Base-by-base conservation (phyloP, 805 yeast species). In the Lipomyces mesembrius region DNA sequence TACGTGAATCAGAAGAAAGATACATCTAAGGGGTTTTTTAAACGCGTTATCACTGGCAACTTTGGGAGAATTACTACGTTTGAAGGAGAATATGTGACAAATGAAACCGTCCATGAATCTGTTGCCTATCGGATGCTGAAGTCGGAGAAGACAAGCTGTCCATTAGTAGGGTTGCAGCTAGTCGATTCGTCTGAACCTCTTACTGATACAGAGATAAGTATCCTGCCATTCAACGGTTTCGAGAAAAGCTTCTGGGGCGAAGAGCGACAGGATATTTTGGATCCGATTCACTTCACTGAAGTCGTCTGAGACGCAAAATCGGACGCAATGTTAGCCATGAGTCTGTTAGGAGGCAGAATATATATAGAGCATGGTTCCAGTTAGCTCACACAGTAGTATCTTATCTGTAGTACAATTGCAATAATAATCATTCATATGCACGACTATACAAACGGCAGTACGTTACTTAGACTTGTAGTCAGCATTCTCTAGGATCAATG, bases 51-150 rank as follows among this genome's bases (percentile, higher is more conserved):
- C 20, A 22, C 53, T 17, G 49, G 29, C 59, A 22, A 17, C n/a
- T 14, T 32, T 4, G 2, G 5, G 37, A 12, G n/a, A 27, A 27
- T 51, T 3, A 34, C 62, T 29, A 9, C 32, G 22, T 27, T 34
- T 20, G 60, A 54, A 17, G 54, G 39, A 12, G 56, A 34, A 1
- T 60, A 8, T 35, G 17, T 57, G n/a, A 60, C 63, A 20, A 55
- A 55, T 17, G 68, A 65, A 35, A 29, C 46, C 17, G 39, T 65
- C n/a, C 68, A 65, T 39, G 39, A 51, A 51, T 65, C 68, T 17
- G 68, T 65, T 8, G 11, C 57, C 11, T 9, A 12, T 9, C 59
- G 68, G 55, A 43, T 49, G n/a, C 20, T 14, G 37, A 35, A 14
- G 20, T 25, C 54, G 7, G 61, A 29, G 11, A 39, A 39, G 27